Conservation (phyloP, 1,284 basidiomycete species). For the Cerrena zonata region DNA sequence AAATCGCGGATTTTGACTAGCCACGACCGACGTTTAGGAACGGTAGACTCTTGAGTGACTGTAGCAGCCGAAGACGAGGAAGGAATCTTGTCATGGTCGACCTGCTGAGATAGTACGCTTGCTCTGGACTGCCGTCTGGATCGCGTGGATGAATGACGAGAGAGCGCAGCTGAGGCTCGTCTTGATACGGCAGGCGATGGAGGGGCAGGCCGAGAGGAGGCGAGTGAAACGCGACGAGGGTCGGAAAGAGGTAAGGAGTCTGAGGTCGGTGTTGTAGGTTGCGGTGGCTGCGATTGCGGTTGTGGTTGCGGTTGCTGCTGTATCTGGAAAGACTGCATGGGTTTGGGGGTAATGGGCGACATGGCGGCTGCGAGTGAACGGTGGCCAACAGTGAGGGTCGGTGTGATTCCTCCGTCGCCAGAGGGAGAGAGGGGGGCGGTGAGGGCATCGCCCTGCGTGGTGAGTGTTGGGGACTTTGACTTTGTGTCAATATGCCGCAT, state of each 20-base stretch:
- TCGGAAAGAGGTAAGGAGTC: slow-evolving; percentile 13
- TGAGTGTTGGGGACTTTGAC: neutral
- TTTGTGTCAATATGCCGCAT: slow-evolving; percentile 17
- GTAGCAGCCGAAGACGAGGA: slow-evolving; percentile 21
- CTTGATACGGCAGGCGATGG: slow-evolving; percentile 58
- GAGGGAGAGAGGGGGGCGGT: slow-evolving; percentile 2
- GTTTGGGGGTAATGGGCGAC: slow-evolving; percentile 23
- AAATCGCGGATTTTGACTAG: slow-evolving; percentile 60
- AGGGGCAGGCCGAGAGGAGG: slow-evolving; percentile 58
- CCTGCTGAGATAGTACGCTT: slow-evolving; percentile 15
- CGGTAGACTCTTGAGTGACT: slow-evolving; percentile 9
- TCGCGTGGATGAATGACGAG: slow-evolving; percentile 27
- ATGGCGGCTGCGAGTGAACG: slow-evolving; percentile 9
- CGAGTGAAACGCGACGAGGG: slow-evolving; percentile 33
- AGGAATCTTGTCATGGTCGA: slow-evolving; percentile 18
- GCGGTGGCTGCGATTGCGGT: slow-evolving; percentile 10
- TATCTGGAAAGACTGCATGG: slow-evolving; percentile 16
- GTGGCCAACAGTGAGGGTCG: slow-evolving; percentile 16
- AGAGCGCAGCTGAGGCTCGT: slow-evolving; percentile 42
- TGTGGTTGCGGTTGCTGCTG: slow-evolving; percentile 14
- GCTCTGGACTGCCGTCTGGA: slow-evolving; percentile 25
- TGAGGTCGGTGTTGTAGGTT: slow-evolving; percentile 14
- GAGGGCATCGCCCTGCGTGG: neutral
- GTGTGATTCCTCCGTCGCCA: slow-evolving; percentile 21
- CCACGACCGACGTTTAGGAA: slow-evolving; percentile 15